Conservation (phyloP, 2,329 filamentous ascomycete genomes). For the Colletotrichum viniferum region DNA sequence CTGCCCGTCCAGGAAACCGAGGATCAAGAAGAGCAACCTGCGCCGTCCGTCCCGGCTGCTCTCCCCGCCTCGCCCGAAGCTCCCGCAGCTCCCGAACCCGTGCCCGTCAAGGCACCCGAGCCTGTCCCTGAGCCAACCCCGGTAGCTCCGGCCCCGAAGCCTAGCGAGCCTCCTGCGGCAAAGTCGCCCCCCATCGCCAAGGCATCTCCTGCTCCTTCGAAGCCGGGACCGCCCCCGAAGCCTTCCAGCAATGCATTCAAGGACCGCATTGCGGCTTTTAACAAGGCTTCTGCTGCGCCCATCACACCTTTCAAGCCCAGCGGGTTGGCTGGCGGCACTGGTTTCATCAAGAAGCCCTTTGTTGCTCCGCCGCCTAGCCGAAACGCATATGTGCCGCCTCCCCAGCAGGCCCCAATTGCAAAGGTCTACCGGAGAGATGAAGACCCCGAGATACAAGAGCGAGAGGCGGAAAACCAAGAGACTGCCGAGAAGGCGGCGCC, state of each 20-base stretch:
- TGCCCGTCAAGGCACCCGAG: conserved; percentile 32
- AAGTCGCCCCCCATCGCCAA: conserved; percentile 45
- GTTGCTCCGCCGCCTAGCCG: conserved; percentile 93
- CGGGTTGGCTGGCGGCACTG: conserved; percentile 61
- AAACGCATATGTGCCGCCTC: conserved; percentile 84
- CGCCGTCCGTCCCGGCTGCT: conserved; percentile 31
- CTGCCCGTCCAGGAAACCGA: conserved; percentile 37
- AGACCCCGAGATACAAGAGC: conserved; percentile 74
- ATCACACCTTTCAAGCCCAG: conserved; percentile 88
- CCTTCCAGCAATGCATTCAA: conserved; percentile 80
- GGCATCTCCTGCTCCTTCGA: conserved; percentile 36
- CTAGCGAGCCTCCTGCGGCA: conserved; percentile 34
- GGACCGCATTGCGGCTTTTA: conserved; percentile 97
- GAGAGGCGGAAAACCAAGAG: conserved; percentile 68
- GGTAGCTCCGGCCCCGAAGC: conserved; percentile 39
- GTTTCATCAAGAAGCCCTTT: conserved; percentile 96
- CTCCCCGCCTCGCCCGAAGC: conserved; percentile 36
- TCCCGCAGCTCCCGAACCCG: conserved; percentile 38
- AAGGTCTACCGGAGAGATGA: conserved; percentile 88
- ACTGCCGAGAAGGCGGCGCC: conserved; percentile 72
- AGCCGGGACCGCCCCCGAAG: conserved; percentile 72
- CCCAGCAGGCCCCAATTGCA: conserved; percentile 70
- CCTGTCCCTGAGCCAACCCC: conserved; percentile 31
- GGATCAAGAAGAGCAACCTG: conserved; percentile 35
- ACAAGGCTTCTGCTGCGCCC: conserved; percentile 84